Base-by-base conservation (phyloP, 345 rosid genomes). In the Euphorbia pulcherrima region DNA sequence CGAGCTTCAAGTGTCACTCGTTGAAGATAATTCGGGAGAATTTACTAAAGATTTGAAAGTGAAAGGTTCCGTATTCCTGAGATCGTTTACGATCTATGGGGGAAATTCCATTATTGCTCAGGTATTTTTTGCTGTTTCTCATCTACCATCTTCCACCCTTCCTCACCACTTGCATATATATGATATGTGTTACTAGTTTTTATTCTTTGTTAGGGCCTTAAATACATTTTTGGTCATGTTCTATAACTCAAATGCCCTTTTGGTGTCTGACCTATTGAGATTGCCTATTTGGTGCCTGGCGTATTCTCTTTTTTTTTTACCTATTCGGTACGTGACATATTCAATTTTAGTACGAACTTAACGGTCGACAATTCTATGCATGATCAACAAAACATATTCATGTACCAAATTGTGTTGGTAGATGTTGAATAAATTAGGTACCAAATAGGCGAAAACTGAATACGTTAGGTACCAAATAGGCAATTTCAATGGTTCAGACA, bases 51-150 rank as follows among this genome's bases (percentile, higher is more conserved):
- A 81, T 59, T 75, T 88, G 50, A 83, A 67, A 68, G 69, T 93
- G 68, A 85, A 74, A 81, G 97, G 99, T 35, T 82, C 67, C 58
- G 81, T 84, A 29, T 94, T 89, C 76, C 92, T 82, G 80, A 85
- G 82, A 82, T 89, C 99, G 0, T 94, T 90, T 77, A 89, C 92
- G 35, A 82, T 94, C 37, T 88, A 81, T 63, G 77, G 63, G 68
- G 89, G 74, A 41, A 72, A 89, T 68, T 84, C 85, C 54, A 81
- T 89, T 11, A 81, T 86, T 1, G 99, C 96, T 5, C 92, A 94
- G 97, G 97, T 87, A 82, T n/a, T n/a, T n/a, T n/a, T 16, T 9
- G 37, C 56, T 57, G 23, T 37, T 67, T 53, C 28, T 53, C 8
- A 23, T 20, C 8, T 58, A 13, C 35, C 1, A 0, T 57, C 14